These are phyloP conservation scores for Auricularia heimuer DNA, from an alignment of 768 basidiomycete genomes.

Conservation along the genomic window DNA sequence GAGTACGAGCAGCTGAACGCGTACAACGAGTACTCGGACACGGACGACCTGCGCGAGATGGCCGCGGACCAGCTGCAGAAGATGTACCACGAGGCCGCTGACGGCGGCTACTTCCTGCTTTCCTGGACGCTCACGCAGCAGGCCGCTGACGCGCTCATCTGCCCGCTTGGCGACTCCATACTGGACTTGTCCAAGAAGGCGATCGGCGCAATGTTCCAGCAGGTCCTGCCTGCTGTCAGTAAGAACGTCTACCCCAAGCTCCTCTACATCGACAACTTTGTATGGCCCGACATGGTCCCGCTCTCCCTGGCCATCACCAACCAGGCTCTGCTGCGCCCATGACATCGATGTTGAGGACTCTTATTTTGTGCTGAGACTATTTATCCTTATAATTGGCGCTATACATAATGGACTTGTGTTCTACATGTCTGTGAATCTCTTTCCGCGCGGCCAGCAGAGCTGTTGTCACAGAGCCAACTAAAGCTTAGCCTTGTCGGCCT, in stretches of 20 bases:
- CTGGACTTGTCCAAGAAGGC: not conserved
- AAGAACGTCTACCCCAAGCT: not conserved
- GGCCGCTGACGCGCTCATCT: not conserved
- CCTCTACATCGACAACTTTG: not conserved
- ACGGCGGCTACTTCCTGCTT: not conserved
- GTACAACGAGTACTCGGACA: not conserved
- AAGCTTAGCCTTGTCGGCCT: constrained; percentile 35
- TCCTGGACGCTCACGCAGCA: not conserved
- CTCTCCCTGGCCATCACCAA: not conserved
- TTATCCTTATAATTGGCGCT: too few relatives aligned
- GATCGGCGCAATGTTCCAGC: not conserved
- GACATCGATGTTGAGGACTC: too few relatives aligned
- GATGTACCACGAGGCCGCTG: not conserved
- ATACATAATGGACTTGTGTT: too few relatives aligned
- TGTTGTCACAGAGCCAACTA: constrained; percentile 9
- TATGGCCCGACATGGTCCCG: not conserved
- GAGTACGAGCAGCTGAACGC: not conserved
- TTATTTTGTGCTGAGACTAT: too few relatives aligned
- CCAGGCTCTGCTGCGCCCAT: not conserved
- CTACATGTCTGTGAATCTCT: too few relatives aligned
- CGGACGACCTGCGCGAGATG: not conserved
- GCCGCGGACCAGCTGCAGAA: not conserved
- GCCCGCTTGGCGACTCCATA: not conserved
- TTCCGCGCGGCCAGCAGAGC: constrained; percentile 1
- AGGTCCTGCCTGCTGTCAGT: not conserved